Evolutionary conservation across 345 rosid genomes (phyloP).

Genomic region (Eucalyptus marginata): DNA sequence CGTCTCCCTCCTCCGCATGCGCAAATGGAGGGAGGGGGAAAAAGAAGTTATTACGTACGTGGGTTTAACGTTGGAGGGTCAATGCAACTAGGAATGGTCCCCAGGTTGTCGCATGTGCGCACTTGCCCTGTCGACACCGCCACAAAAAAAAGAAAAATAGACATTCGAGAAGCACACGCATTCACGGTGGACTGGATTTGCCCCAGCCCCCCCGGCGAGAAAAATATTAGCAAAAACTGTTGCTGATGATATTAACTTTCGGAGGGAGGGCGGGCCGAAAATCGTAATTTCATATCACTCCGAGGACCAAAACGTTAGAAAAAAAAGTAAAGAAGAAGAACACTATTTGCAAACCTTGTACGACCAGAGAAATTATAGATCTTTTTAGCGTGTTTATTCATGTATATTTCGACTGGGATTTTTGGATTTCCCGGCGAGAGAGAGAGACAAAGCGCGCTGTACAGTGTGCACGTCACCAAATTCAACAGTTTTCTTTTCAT

Average conservation of each 20-base stretch:
- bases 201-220: not conserved
- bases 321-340: fast-evolving
- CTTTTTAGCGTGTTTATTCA: not conserved
- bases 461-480: not conserved
- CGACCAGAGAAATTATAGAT: not conserved
- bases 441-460: not conserved
- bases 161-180: not conserved
- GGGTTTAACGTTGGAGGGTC: not conserved
- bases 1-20: not conserved
- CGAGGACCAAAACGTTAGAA: not conserved
- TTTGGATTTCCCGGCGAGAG: not conserved
- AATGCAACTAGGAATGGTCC: not conserved
- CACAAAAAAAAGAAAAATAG: not conserved
- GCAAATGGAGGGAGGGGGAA: not conserved
- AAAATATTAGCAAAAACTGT: not conserved
- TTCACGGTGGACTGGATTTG: not conserved
- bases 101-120: not conserved
- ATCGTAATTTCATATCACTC: not conserved
- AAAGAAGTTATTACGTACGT: not conserved
- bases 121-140: not conserved
- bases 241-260: not conserved
- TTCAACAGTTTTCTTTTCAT: not conserved
- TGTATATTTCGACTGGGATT: not conserved
- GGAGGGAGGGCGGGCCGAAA: not conserved
- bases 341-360: not conserved